A percentile compares a stretch with the other conserved stretches of the same genome.
phyloP scores from a whole-genome alignment of 306 rosid species.

The Vigna nakashimae region DNA sequence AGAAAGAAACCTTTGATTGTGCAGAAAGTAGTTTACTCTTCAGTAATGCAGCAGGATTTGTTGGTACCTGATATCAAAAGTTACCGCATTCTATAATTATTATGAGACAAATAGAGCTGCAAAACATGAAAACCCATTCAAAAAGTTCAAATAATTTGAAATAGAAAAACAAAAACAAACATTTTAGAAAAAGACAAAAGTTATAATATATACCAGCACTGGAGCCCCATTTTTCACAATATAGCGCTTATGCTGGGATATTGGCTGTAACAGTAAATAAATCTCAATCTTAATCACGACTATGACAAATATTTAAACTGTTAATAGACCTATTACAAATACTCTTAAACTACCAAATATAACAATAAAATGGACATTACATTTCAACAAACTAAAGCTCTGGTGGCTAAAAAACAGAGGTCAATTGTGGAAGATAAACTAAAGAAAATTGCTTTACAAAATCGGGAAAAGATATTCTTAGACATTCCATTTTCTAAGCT shows the following conservation, averaged over 20 bases:
- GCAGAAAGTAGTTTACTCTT: slow-evolving; percentile 83
- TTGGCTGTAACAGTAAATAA: slow-evolving; percentile 66
- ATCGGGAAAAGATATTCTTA: slow-evolving; percentile 18
- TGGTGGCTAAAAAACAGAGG: slow-evolving; percentile 31
- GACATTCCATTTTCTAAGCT: background rate
- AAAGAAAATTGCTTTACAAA: slow-evolving; percentile 21
- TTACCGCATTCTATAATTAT: slow-evolving; percentile 23
- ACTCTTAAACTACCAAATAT: slow-evolving; percentile 22
- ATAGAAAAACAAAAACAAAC: slow-evolving; percentile 24
- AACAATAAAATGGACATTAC: slow-evolving; percentile 34
- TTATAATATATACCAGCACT: slow-evolving; percentile 68
- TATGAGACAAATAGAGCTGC: slow-evolving; percentile 31
- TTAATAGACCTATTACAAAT: slow-evolving; percentile 28
- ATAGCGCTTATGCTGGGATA: slow-evolving; percentile 88
- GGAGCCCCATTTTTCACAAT: slow-evolving; percentile 87
- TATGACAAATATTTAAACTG: slow-evolving; percentile 20
- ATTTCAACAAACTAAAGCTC: slow-evolving; percentile 26
- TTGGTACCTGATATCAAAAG: slow-evolving; percentile 66
- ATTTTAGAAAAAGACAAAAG: slow-evolving; percentile 16
- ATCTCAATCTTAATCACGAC: slow-evolving; percentile 31
- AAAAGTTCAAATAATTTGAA: slow-evolving; percentile 28
- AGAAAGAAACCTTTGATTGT: slow-evolving; percentile 78
- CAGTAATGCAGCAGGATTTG: slow-evolving; percentile 76
- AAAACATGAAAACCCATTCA: slow-evolving; percentile 29
- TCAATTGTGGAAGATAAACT: slow-evolving; percentile 13